A percentile compares a stretch with the other conserved stretches of the same genome.
These are phyloP conservation scores for Macrophomina tecta DNA, from an alignment of 2,329 filamentous ascomycete species.

Conservation along the genomic window DNA sequence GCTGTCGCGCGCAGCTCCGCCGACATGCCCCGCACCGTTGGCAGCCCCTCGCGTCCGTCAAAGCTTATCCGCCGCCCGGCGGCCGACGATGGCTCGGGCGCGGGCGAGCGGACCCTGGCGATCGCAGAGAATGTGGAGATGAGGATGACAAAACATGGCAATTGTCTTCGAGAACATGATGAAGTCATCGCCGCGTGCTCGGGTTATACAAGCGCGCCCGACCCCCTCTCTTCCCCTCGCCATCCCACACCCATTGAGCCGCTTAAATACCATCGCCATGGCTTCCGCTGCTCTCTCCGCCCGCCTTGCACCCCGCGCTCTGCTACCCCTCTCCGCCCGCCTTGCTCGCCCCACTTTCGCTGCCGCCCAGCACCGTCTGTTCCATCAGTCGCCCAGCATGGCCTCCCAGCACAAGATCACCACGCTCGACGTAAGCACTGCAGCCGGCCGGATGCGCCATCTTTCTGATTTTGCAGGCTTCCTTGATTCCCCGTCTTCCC, in stretches of 20 bases:
- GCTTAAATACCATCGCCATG: conserved; percentile 19
- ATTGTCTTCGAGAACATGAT: conserved; percentile 4
- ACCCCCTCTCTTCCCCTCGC: conserved; percentile 9
- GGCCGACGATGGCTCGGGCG: neutral
- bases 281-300: conserved; percentile 35
- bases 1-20: neutral
- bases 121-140: conserved; percentile 21
- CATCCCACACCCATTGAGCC: conserved; percentile 13
- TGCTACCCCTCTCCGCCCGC: conserved; percentile 35
- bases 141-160: conserved; percentile 24
- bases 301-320: conserved; percentile 39
- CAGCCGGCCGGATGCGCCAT: neutral
- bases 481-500: conserved; percentile 73
- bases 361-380: conserved; percentile 35
- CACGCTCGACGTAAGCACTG: conserved; percentile 42
- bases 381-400: conserved; percentile 41
- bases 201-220: neutral
- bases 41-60: neutral
- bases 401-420: conserved; percentile 42
- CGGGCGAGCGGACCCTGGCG: conserved; percentile 24
- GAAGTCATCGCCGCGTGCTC: conserved; percentile 16
- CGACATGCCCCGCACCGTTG: neutral
- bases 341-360: conserved; percentile 34
- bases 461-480: conserved; percentile 55
- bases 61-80: neutral